These are phyloP conservation scores for Leccinum uliginosum DNA, from an alignment of 768 basidiomycete genomes.

Conservation along the genomic window DNA sequence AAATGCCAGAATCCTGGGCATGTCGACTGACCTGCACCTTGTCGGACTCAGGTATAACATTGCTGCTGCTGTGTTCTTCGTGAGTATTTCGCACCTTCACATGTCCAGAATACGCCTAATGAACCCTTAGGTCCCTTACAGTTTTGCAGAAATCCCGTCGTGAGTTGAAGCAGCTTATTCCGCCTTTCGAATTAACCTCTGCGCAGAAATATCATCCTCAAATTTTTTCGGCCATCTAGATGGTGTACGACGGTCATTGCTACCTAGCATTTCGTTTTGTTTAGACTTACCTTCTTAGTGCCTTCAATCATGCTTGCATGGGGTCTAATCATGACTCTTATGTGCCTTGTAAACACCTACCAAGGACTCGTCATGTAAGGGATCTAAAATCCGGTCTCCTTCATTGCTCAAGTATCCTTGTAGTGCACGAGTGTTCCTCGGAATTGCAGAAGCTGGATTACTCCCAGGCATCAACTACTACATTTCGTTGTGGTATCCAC, in stretches of 20 bases:
- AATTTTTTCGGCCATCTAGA: constrained; percentile 30
- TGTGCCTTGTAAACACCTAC: constrained; percentile 35
- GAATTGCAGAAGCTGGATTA: constrained; percentile 45
- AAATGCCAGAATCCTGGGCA: constrained; percentile 42
- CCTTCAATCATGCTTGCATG: constrained; percentile 38
- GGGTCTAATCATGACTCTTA: constrained; percentile 37
- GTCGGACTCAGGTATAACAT: constrained; percentile 33
- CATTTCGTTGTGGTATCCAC: constrained; percentile 58
- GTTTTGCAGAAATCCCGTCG: constrained; percentile 37
- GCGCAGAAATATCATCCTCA: constrained; percentile 34
- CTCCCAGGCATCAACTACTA: constrained; percentile 41
- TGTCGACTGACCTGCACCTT: constrained; percentile 36
- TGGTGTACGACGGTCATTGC: constrained; percentile 27
- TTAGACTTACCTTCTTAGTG: constrained; percentile 27
- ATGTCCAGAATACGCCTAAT: background rate
- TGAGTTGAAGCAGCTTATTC: constrained; percentile 12
- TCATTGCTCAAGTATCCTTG: background rate
- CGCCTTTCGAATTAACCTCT: constrained; percentile 1
- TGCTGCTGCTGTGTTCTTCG: constrained; percentile 39
- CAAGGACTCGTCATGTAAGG: constrained; percentile 30
- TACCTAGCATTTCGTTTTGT: constrained; percentile 3
- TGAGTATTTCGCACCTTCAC: constrained; percentile 5
- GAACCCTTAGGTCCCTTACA: constrained; percentile 30
- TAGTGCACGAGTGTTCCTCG: constrained; percentile 41
- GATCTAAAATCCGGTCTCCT: background rate